Conservation (phyloP, 2,329 filamentous ascomycete species). For the Nannizziopsis barbatae region DNA sequence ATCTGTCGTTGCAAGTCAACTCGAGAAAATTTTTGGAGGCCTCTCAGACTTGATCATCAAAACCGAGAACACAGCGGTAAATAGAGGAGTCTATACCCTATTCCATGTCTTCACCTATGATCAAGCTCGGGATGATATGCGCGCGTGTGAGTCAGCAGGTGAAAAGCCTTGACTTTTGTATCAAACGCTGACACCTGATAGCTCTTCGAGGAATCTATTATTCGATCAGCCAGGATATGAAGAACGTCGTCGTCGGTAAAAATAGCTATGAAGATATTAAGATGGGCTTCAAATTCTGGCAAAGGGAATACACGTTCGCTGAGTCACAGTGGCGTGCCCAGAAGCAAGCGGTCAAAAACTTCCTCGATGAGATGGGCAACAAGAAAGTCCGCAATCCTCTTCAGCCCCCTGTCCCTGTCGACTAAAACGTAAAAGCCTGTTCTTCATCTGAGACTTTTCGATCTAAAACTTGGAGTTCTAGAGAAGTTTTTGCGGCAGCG, state of each 20-base stretch:
- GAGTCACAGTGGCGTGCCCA: neutral
- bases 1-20: no score
- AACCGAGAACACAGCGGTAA: neutral
- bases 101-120: constrained; percentile 1
- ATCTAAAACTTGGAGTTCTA: no score
- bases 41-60: no score
- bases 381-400: neutral
- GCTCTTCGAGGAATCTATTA: neutral
- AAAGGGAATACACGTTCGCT: neutral
- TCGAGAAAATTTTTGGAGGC: no score
- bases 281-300: neutral
- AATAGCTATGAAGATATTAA: no score
- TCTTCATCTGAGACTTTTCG: no score
- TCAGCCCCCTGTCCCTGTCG: neutral
- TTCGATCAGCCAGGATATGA: neutral
- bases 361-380: constrained; percentile 1
- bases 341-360: neutral
- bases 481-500: no score
- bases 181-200: no score
- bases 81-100: neutral
- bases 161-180: neutral
- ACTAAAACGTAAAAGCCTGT: neutral
- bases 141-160: neutral
- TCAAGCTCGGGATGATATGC: neutral
- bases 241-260: neutral